These are phyloP conservation scores for Hyparrhenia diplandra DNA, from an alignment of 176 grass and related monocot genomes.

Conservation along the genomic window DNA sequence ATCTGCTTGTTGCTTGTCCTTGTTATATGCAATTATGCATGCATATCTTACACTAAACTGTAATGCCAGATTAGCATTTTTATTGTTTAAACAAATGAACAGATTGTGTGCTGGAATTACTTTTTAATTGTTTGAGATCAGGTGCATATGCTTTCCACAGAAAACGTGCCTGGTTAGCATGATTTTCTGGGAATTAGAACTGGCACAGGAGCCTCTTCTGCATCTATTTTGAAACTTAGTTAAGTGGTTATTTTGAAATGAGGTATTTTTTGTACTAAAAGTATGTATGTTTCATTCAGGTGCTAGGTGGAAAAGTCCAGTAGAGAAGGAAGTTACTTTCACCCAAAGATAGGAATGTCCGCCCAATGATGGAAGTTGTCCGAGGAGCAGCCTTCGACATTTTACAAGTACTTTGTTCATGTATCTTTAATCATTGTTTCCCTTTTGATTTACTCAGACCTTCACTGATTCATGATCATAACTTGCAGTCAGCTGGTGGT, in stretches of 20 bases:
- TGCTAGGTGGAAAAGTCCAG: constrained; percentile 79
- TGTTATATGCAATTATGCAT: background rate
- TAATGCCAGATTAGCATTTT: background rate
- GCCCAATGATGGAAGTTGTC: constrained; percentile 98
- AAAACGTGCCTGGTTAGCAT: background rate
- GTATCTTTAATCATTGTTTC: background rate
- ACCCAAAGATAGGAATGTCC: constrained; percentile 86
- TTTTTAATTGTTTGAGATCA: background rate
- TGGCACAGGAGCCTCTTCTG: background rate
- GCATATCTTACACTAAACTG: background rate
- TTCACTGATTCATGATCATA: constrained; percentile 17
- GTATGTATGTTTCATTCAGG: constrained; percentile 35
- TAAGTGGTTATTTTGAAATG: background rate
- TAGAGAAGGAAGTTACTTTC: constrained; percentile 89
- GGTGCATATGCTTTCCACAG: background rate
- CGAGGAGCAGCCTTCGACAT: constrained; percentile 90
- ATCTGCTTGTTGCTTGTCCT: background rate
- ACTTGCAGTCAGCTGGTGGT: constrained; percentile 78
- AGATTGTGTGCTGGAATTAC: background rate
- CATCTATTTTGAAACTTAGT: background rate
- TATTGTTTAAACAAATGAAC: background rate
- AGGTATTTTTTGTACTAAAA: constrained; percentile 11
- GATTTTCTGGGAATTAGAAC: background rate
- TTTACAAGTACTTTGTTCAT: constrained; percentile 61
- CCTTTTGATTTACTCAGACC: constrained; percentile 1